Evolutionary conservation across 2,329 filamentous ascomycete species (phyloP), one percentile per base, ranked within the genome.

Genomic region (Metarhizium anisopliae): DNA sequence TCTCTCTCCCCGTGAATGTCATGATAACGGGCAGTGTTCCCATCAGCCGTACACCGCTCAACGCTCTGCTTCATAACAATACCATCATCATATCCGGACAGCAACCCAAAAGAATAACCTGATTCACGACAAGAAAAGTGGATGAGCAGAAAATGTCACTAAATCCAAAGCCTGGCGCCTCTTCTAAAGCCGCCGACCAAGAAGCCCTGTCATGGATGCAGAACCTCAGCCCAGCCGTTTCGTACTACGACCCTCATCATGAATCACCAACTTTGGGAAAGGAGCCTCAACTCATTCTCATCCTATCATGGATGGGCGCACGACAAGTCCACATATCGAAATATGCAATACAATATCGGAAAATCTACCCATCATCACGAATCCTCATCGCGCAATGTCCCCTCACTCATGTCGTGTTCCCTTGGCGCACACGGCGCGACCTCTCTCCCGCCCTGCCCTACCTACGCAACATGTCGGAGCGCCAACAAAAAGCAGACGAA

Each of bases 231-330:
- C 63, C 69, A 16, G 60, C 63, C 20, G 69, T 72, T 14, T 67
- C 71, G 52, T 64, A 73, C 60, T 70, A 70, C 58, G 64, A 66
- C 2, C 71, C 72, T 6, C 51, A 53, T 14, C 51, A 50, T n/a
- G 38, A 16, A 13, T 47, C 30, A 6, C 30, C 29, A 10, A 30
- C 13, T 7, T 20, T 56, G 18, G 56, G 55, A 20, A 35, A 14
- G 36, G 62, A 70, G 10, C 77, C 79, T 13, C 73, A 73, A 54
- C 70, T 81, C 40, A 70, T 81, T 55, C 59, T 80, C 29, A 51
- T 81, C 40, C 71, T 74, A 40, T 68, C 72, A 7, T 82, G 79
- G 79, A 78, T 80, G 72, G 74, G 72, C 49, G 78, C 79, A 10
- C 70, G 64, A n/a, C 73, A 78, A 43, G 64, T 65, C 6, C 77